A percentile compares a stretch with the other conserved stretches of the same genome.
These are phyloP conservation scores for Salix caprea DNA, from an alignment of 345 rosid species.

Conservation along the genomic window DNA sequence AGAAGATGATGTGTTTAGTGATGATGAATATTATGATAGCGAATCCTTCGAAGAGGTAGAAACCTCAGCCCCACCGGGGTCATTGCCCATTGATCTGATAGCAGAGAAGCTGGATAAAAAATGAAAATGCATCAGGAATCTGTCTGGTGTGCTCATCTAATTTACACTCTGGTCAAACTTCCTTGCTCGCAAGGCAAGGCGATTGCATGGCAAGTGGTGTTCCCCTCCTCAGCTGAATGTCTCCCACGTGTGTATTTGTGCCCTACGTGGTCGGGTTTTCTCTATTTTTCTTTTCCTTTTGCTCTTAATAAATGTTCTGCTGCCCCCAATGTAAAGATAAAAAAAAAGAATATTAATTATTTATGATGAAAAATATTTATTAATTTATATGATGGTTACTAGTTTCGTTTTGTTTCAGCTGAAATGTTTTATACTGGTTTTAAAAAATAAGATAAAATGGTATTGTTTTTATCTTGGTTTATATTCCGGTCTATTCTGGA, in stretches of 20 bases:
- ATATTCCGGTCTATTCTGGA: no score
- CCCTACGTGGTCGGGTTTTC: neutral
- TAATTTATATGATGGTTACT: no score
- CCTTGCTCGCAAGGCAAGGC: neutral
- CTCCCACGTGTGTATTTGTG: neutral
- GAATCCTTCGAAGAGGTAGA: constrained; percentile 40
- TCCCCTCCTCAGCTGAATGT: neutral
- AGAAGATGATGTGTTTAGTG: constrained; percentile 26
- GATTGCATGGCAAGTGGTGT: neutral
- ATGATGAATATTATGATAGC: constrained; percentile 34
- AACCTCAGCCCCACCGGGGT: constrained; percentile 40
- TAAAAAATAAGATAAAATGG: accelerated
- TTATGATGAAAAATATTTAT: no score
- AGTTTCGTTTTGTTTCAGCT: no score
- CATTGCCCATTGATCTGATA: constrained; percentile 61
- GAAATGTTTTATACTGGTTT: no score
- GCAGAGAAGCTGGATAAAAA: constrained; percentile 37
- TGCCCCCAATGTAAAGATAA: neutral
- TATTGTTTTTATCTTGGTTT: no score
- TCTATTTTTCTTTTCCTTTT: no score
- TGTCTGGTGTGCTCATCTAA: neutral
- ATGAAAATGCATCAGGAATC: neutral
- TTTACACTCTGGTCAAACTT: neutral
- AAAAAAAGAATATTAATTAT: no score
- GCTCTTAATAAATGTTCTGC: neutral